A percentile compares a stretch with the other conserved stretches of the same genome.
Conservation (phyloP, 164 flowering plant genomes). For the Echeveria elegans region DNA sequence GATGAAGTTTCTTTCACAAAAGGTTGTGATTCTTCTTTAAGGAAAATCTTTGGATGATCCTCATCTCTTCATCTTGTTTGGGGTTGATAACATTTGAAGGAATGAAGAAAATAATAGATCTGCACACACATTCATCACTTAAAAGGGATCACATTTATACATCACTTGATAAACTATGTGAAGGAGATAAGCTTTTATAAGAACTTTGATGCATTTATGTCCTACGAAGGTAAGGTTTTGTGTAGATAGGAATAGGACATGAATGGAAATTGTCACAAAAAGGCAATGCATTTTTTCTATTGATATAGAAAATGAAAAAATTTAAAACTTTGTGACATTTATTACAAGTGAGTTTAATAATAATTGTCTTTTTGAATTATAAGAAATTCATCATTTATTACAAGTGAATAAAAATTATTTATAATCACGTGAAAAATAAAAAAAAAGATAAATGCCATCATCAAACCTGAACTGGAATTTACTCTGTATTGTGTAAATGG, state of each 20-base stretch:
- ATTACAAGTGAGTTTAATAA: too few relatives aligned
- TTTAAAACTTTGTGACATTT: too few relatives aligned
- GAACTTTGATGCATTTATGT: not conserved
- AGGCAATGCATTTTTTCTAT: not conserved
- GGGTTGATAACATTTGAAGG: not conserved
- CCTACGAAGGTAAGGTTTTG: not conserved
- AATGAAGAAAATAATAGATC: not conserved
- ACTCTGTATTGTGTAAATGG: not conserved
- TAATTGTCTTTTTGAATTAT: too few relatives aligned
- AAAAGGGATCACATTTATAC: too few relatives aligned
- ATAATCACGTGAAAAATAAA: too few relatives aligned
- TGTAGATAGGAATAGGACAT: not conserved
- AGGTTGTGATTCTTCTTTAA: not conserved
- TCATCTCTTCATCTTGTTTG: not conserved
- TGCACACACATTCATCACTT: not conserved
- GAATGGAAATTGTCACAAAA: not conserved
- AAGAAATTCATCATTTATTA: too few relatives aligned
- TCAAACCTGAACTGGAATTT: too few relatives aligned
- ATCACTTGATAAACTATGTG: not conserved
- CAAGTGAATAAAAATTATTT: too few relatives aligned
- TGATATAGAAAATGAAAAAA: not conserved
- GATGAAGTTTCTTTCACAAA: not conserved
- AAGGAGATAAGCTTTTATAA: constrained; percentile 1
- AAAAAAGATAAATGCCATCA: too few relatives aligned
- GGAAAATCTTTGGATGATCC: not conserved